Evolutionary conservation across 2,329 filamentous ascomycete species (phyloP), one percentile per base, ranked within the genome.

Genomic region (Colletotrichum ledebouriae): DNA sequence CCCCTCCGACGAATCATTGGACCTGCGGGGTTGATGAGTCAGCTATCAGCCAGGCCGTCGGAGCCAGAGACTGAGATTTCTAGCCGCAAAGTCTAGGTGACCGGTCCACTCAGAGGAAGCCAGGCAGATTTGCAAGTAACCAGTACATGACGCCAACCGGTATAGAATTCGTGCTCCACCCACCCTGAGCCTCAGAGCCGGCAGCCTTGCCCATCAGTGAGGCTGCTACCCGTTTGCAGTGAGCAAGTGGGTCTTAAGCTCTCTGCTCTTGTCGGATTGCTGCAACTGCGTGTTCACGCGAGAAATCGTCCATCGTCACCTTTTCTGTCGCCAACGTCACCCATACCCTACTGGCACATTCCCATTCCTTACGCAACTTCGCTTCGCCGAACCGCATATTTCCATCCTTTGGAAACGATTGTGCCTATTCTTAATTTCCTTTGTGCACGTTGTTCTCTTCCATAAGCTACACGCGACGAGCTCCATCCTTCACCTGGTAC

Each of bases 401-500:
- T 34, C 13, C 13, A 6, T 20, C 41, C 39, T 12, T 22, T 7
- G 37, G 50, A 64, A 33, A n/a, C 60, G n/a, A 64, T 55, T 64
- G 37, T 61, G 44, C 25, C 41, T 42, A 44, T 22, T 42, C 37
- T 44, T 52, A 39, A 17, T 57, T 58, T 53, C 57, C 39, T 70
- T 63, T 53, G 58, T 62, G 46, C 44, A 53, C 63, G 22, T 33
- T 57, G 53, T 55, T 67, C 63, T 34, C 44, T 58, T 37, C 49
- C 33, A 58, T 50, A 47, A 67, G 52, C 63, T 53, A 46, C 59
- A 68, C 67, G 67, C 67, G 67, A 67, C 67, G 55, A 70, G 63
- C 67, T 67, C 29, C 50, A 64, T 53, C 42, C 49, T 56, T 22
- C 58, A 50, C 34, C 17, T 58, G 67, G 62, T 60, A 61, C 57